These are phyloP conservation scores for Scedosporium aurantiacum DNA, from an alignment of 2,329 filamentous ascomycete genomes.

Conservation along the genomic window DNA sequence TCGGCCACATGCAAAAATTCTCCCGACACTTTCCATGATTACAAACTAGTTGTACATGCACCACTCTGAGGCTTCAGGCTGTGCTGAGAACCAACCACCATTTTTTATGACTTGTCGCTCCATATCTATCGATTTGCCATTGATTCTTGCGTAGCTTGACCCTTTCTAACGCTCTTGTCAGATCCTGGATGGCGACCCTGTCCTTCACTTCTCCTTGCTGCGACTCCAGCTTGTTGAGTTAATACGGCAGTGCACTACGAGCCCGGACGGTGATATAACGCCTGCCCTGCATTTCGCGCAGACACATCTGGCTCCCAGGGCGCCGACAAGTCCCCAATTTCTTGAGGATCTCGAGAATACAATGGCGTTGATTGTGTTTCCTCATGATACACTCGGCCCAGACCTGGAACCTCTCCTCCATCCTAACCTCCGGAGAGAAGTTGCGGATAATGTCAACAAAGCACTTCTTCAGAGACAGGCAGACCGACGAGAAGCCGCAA, in stretches of 20 bases:
- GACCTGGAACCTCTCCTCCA: constrained; percentile 68
- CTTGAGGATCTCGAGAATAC: constrained; percentile 81
- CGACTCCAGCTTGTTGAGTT: constrained; percentile 89
- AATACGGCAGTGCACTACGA: constrained; percentile 64
- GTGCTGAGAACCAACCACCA: constrained; percentile 79
- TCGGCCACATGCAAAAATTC: background rate
- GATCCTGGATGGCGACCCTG: constrained; percentile 77
- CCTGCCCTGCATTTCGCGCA: constrained; percentile 81
- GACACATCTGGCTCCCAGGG: constrained; percentile 74
- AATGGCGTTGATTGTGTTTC: constrained; percentile 85
- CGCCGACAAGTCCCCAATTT: constrained; percentile 70
- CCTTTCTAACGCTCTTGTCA: constrained; percentile 24
- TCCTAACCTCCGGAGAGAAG: constrained; percentile 65
- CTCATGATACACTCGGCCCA: constrained; percentile 65
- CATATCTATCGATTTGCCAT: constrained; percentile 3
- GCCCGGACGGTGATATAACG: constrained; percentile 45
- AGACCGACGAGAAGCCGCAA: constrained; percentile 65
- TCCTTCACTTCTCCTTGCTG: constrained; percentile 80
- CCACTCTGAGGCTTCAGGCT: constrained; percentile 88
- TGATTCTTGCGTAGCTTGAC: background rate
- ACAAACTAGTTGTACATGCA: constrained; percentile 90
- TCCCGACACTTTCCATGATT: constrained; percentile 61
- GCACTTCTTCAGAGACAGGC: constrained; percentile 69
- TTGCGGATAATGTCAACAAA: constrained; percentile 84
- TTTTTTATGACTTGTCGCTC: constrained; percentile 27